Evolutionary conservation across 768 basidiomycete genomes (phyloP).

Genomic region (Ramaria sp.): DNA sequence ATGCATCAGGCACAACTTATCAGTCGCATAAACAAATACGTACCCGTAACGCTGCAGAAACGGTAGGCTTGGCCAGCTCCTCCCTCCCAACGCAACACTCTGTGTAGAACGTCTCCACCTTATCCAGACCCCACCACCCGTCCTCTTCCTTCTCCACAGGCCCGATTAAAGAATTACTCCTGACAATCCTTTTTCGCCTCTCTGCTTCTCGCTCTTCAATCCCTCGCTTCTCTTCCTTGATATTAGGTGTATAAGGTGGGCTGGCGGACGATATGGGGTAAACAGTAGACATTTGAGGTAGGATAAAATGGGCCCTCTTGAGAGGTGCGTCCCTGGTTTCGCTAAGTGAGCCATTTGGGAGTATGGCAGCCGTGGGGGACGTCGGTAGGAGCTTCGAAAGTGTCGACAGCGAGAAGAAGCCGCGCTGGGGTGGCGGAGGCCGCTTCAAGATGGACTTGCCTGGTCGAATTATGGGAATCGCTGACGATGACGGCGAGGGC

Average conservation of each 20-base stretch:
- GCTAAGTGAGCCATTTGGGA: constrained; percentile 14
- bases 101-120: constrained; percentile 78
- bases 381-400: constrained; percentile 64
- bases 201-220: constrained; percentile 69
- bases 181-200: constrained; percentile 52
- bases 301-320: constrained; percentile 84
- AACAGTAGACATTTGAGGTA: constrained; percentile 75
- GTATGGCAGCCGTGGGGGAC: constrained; percentile 25
- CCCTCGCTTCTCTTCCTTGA: constrained; percentile 75
- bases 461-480: constrained; percentile 68
- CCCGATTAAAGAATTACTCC: constrained; percentile 23
- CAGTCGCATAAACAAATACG: constrained; percentile 11
- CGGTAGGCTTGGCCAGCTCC: constrained; percentile 52
- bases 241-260: constrained; percentile 69
- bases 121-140: constrained; percentile 79
- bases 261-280: constrained; percentile 84
- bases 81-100: constrained; percentile 77
- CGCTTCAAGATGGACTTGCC: constrained; percentile 77
- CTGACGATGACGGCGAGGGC: constrained; percentile 55
- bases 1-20: not conserved
- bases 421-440: constrained; percentile 55
- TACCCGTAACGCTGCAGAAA: constrained; percentile 66
- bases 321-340: constrained; percentile 50
- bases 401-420: constrained; percentile 51
- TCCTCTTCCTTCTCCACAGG: constrained; percentile 23